Evolutionary conservation across 1,139 yeast genomes (phyloP).

Genomic region (Tardiomyces blankii): DNA sequence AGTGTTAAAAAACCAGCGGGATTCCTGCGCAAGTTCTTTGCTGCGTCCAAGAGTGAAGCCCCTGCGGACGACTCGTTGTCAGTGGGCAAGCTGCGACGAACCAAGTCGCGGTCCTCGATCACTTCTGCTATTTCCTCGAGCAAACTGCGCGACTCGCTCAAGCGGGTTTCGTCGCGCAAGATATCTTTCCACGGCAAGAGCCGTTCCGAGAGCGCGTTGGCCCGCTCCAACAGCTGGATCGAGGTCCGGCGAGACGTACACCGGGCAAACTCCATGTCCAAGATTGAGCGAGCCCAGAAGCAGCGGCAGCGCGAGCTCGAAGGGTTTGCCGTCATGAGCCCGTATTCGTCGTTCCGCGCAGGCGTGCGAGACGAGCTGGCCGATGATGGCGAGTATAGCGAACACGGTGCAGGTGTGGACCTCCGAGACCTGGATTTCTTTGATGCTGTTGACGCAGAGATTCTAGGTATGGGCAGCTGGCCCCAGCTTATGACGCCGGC

Average conservation of each 20-base stretch:
- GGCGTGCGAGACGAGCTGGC: background rate
- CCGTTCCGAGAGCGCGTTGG: background rate
- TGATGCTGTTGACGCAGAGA: conserved; percentile 20
- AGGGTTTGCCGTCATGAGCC: conserved; percentile 54
- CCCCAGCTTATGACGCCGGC: conserved; percentile 33
- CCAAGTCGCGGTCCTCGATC: conserved; percentile 17
- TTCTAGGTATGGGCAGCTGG: conserved; percentile 22
- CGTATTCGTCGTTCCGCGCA: conserved; percentile 29
- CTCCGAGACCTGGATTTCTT: conserved; percentile 16
- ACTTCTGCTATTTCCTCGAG: conserved; percentile 12
- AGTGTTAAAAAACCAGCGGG: conserved; percentile 30
- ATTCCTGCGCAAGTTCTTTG: conserved; percentile 43
- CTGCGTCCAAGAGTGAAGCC: conserved; percentile 6
- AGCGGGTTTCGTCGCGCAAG: conserved; percentile 6
- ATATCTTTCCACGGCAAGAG: background rate
- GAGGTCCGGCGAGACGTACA: conserved; percentile 50
- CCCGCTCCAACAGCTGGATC: conserved; percentile 28
- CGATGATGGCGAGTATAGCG: background rate
- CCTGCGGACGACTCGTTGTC: background rate
- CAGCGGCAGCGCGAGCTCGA: conserved; percentile 60
- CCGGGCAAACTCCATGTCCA: conserved; percentile 63
- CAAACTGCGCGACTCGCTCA: conserved; percentile 9
- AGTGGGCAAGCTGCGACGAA: conserved; percentile 7
- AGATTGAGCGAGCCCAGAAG: conserved; percentile 58
- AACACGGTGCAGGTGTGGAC: conserved; percentile 4